A percentile compares a stretch with the other conserved stretches of the same genome.
Evolutionary conservation across 108 stramenopile species (phyloP).

Genomic region (Aurantiochytrium sp.): DNA sequence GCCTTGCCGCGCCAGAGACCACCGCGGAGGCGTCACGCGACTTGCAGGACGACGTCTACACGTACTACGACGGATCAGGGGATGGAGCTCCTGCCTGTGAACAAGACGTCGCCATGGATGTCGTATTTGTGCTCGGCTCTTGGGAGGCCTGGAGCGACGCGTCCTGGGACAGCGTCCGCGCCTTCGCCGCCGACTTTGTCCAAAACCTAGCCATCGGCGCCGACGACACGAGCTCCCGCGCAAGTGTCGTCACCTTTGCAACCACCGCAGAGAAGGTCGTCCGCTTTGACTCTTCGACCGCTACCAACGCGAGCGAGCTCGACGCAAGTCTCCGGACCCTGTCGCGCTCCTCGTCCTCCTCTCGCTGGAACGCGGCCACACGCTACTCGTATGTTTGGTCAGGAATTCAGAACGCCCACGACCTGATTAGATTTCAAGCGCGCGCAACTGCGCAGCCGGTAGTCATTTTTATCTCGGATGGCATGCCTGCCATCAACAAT

Average conservation of each 20-base stretch:
- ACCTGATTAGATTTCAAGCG: neutral
- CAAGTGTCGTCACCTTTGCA: neutral
- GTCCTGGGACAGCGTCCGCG: neutral
- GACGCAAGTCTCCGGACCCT: neutral
- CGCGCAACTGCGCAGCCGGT: neutral
- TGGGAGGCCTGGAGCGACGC: neutral
- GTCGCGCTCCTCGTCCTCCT: neutral
- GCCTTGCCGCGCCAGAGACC: too few relatives aligned
- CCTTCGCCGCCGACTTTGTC: neutral
- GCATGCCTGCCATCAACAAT: neutral
- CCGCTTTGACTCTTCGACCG: neutral
- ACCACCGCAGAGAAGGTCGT: neutral
- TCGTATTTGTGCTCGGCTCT: neutral
- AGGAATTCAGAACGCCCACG: neutral
- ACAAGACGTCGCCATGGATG: neutral
- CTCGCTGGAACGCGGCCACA: neutral
- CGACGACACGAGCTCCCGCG: neutral
- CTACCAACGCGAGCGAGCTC: neutral
- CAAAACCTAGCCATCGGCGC: neutral
- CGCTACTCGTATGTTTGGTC: neutral
- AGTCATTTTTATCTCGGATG: neutral
- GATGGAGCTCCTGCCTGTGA: neutral
- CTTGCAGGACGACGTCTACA: neutral
- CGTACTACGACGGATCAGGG: neutral
- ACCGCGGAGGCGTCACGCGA: too few relatives aligned